A percentile compares a stretch with the other conserved stretches of the same genome.
phyloP scores from a whole-genome alignment of 768 basidiomycete species.

The Tubosaeta sp. region DNA sequence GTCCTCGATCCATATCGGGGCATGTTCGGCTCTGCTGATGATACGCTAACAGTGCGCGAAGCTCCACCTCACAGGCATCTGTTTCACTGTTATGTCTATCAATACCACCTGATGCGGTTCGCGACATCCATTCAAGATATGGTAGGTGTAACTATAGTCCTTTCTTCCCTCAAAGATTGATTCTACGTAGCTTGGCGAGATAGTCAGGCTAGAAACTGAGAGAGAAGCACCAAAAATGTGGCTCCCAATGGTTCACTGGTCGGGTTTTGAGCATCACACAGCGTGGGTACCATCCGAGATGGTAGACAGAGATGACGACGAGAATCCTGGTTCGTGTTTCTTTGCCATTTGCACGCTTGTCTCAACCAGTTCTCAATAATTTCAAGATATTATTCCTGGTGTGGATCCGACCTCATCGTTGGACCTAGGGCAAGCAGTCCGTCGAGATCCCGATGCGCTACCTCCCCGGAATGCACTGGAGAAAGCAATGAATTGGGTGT shows the following conservation, averaged over 20 bases:
- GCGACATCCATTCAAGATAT: slow-evolving; percentile 28
- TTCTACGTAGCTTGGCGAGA: slow-evolving; percentile 48
- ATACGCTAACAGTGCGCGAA: slow-evolving; percentile 29
- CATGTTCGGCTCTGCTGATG: slow-evolving; percentile 40
- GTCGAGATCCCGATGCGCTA: slow-evolving; percentile 70
- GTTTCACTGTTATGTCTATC: slow-evolving; percentile 73
- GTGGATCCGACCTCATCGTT: slow-evolving; percentile 37
- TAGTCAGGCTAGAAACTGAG: slow-evolving; percentile 51
- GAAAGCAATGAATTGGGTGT: slow-evolving; percentile 42
- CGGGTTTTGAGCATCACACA: slow-evolving; percentile 38
- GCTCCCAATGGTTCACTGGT: slow-evolving; percentile 43
- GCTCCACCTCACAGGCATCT: slow-evolving; percentile 63
- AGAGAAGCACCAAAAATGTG: slow-evolving; percentile 45
- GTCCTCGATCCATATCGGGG: slow-evolving; percentile 61
- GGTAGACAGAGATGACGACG: slow-evolving; percentile 53
- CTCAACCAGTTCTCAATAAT: background rate
- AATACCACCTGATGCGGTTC: slow-evolving; percentile 47
- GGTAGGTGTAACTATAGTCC: slow-evolving; percentile 25
- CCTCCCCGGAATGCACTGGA: slow-evolving; percentile 64
- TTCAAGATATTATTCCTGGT: slow-evolving; percentile 54
- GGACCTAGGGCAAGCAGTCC: slow-evolving; percentile 54
- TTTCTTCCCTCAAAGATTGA: background rate
- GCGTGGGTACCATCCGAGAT: slow-evolving; percentile 44
- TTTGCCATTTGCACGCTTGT: background rate
- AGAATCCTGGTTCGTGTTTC: slow-evolving; percentile 51